Evolutionary conservation across 2,329 filamentous ascomycete species (phyloP), one percentile per base, ranked within the genome.

Genomic region (Penicillium italicum): DNA sequence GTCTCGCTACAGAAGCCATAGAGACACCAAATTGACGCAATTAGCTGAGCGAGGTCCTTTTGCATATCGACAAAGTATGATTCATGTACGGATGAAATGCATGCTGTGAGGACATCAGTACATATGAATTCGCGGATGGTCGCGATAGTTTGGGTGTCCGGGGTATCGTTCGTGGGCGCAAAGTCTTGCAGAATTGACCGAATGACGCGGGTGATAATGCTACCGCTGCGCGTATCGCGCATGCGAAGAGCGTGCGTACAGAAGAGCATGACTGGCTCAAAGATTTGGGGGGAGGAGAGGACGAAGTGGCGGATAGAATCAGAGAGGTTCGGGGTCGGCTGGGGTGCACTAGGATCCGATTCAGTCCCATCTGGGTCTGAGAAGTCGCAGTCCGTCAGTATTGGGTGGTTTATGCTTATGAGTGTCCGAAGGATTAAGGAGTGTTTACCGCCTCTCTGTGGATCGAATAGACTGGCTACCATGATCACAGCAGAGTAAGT

Each of bases 21-120:
- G 58, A 89, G 83, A 9, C 88, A 82, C 65, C 96, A 80, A 58
- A 97, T 94, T 4, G 87, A 84, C 0, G 92, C 92, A 59, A 99
- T 96, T 36, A 97, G 80, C 22, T 86, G 84, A 0, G 91, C 93
- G 22, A 99, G 81, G 49, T 99, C 92, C 70, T 92, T 93, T 68
- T 99, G 94, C 59, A 95, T 84, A 64, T 99, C 94, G 33, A 97
- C 92, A 73, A 97, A 99, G 73, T 97, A 97, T 0, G 91, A 87
- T 63, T 99, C 94, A 74, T 97, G 90, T 48, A 99, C 85, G 2
- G 90, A 95, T 1, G 87, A 90, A 70, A 97, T 90, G 67, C 89
- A 93, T 0, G 91, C 91, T 76, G 92, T 90, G 47, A 99, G 82
- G 2, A 97, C 90, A 62, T 96, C 89, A 5, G 86, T 85, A 50